A percentile compares a stretch with the other conserved stretches of the same genome.
phyloP scores from a whole-genome alignment of 164 flowering plant species.

The Berberis thunbergii region DNA sequence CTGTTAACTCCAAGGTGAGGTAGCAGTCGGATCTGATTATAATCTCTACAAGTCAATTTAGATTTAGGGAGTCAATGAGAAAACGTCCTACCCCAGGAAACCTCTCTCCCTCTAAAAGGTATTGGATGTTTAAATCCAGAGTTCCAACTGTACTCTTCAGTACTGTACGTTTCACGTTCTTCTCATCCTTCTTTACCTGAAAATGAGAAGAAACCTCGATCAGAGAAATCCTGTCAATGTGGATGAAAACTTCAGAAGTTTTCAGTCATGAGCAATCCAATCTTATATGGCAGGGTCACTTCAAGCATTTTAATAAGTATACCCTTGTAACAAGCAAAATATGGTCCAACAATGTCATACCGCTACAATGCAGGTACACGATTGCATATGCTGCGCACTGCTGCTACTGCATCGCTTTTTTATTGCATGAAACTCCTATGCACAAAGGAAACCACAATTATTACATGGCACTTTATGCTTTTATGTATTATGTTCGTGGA shows the following conservation, averaged over 20 bases:
- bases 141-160: conserved; percentile 73
- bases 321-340: background rate
- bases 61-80: background rate
- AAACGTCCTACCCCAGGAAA: conserved; percentile 58
- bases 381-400: conserved; percentile 28
- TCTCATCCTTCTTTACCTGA: conserved; percentile 54
- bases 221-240: background rate
- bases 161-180: conserved; percentile 30
- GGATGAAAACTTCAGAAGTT: background rate
- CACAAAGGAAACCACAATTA: background rate
- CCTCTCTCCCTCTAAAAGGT: conserved; percentile 48
- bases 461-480: background rate
- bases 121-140: conserved; percentile 54
- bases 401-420: conserved; percentile 48
- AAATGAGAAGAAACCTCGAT: conserved; percentile 4
- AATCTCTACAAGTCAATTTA: background rate
- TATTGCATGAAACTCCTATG: conserved; percentile 63
- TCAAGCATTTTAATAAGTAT: too few relatives aligned
- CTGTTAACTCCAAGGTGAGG: conserved; percentile 18
- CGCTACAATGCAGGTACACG: conserved; percentile 55
- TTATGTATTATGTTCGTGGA: background rate
- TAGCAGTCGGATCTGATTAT: background rate
- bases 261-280: background rate
- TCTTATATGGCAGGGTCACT: too few relatives aligned
- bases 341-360: conserved; percentile 24